Evolutionary conservation across 805 yeast genomes (phyloP), one percentile per base, ranked within the genome.

Genomic region (Candida ulmi): DNA sequence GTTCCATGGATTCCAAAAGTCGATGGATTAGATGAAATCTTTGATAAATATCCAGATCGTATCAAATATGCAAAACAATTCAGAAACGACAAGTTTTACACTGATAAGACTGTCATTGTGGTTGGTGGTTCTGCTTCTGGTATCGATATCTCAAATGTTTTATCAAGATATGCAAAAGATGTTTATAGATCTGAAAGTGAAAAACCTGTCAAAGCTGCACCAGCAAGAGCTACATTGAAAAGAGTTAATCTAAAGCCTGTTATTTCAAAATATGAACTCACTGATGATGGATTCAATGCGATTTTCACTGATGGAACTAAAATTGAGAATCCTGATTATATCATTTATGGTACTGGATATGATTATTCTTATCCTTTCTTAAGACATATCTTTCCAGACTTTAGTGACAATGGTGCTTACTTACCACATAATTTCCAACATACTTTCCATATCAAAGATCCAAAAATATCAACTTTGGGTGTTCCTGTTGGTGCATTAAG

Each of bases 1-100:
- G 61, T 71, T 12, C 88, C 88, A 2, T 63, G 53, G 41, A 53
- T 72, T 31, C 87, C 88, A 1, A 53, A 63, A 9, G 62, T 68
- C 28, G 51, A 55, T 8, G 85, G 84, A 1, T 50, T 80, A 15
- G 54, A 61, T 4, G 65, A 63, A 32, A 72, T 68, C 58, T 54
- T 55, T 31, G 47, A 47, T 12, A 45, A 51, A 26, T 55, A 52
- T 41, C 78, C 78, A 0, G 69, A 60, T 2, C 57, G 65, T 2
- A 33, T 47, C 9, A 30, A 42, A 1, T 51, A 46, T 38, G 44
- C 53, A 8, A 50, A 57, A 63, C 30, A 77, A 55, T 57, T 62
- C 73, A 41, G 57, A 50, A 13, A 63, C 70, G 2, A 63, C 57
- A 11, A 58, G 50, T 54, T 51, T 3, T 78, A 61, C 44, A 44